Conservation (phyloP, 78 protist genomes). For the Chrysochromulina parva region DNA sequence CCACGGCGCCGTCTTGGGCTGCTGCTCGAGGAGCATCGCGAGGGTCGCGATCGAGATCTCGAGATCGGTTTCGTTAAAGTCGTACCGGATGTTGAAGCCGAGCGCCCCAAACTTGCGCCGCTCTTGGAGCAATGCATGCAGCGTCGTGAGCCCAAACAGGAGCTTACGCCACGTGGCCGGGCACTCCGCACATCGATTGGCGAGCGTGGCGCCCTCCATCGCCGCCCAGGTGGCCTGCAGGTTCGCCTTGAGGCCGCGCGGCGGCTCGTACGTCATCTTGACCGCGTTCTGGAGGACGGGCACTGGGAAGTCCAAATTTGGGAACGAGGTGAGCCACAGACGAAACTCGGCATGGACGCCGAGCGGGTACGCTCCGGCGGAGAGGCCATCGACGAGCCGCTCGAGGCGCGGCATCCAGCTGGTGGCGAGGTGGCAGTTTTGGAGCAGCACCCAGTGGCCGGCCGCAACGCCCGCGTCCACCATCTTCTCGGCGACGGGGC, state of each 20-base stretch:
- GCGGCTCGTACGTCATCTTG: slow-evolving; percentile 86
- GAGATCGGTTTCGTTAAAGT: slow-evolving; percentile 74
- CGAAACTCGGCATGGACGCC: slow-evolving; percentile 71
- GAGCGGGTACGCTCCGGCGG: background rate
- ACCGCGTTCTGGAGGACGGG: slow-evolving; percentile 71
- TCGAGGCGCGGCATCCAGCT: slow-evolving; percentile 80
- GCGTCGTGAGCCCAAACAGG: slow-evolving; percentile 64
- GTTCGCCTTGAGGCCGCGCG: slow-evolving; percentile 77
- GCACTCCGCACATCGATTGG: background rate
- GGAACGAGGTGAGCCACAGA: slow-evolving; percentile 79
- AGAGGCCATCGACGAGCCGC: slow-evolving; percentile 40
- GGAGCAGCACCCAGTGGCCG: slow-evolving; percentile 86
- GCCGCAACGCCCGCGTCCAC: slow-evolving; percentile 60
- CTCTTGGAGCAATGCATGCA: slow-evolving; percentile 81
- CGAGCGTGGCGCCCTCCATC: background rate
- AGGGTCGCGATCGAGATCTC: slow-evolving; percentile 54
- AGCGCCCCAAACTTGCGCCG: slow-evolving; percentile 76
- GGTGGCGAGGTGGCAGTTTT: slow-evolving; percentile 88
- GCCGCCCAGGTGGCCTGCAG: slow-evolving; percentile 14
- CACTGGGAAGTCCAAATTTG: slow-evolving; percentile 68
- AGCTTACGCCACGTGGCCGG: slow-evolving; percentile 53
- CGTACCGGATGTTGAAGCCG: slow-evolving; percentile 87
- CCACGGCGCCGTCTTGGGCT: slow-evolving; percentile 31
- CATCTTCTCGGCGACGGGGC: slow-evolving; percentile 71
- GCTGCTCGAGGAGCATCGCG: slow-evolving; percentile 14